Evolutionary conservation across 2,329 filamentous ascomycete species (phyloP).

Genomic region (Colletotrichum ledebouriae): DNA sequence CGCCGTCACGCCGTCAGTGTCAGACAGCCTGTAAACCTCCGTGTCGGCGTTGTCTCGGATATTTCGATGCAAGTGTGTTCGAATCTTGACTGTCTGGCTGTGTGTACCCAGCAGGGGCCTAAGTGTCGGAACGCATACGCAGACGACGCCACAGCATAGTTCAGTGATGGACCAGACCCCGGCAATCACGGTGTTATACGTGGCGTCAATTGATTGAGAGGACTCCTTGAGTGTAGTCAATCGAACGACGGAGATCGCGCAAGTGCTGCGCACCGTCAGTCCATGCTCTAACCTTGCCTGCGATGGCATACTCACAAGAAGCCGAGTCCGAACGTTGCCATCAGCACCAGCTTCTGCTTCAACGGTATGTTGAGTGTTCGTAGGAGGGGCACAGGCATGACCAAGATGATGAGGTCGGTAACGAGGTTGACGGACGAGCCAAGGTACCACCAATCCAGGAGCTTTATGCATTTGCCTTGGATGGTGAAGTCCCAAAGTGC

Average conservation of each 20-base stretch:
- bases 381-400: slow-evolving; percentile 46
- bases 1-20: neutral
- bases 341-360: slow-evolving; percentile 45
- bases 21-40: slow-evolving; percentile 1
- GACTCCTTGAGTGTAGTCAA: slow-evolving; percentile 49
- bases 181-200: slow-evolving; percentile 49
- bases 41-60: slow-evolving; percentile 16
- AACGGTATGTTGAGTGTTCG: slow-evolving; percentile 41
- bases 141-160: slow-evolving; percentile 55
- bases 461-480: slow-evolving; percentile 45
- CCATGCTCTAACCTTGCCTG: rapidly evolving
- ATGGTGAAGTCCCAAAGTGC: slow-evolving; percentile 46
- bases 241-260: slow-evolving; percentile 48
- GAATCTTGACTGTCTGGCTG: neutral
- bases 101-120: slow-evolving; percentile 47
- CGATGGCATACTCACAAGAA: slow-evolving; percentile 44
- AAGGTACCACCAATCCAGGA: slow-evolving; percentile 47
- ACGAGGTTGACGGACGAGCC: slow-evolving; percentile 48
- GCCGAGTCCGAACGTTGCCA: slow-evolving; percentile 45
- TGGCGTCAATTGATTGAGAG: slow-evolving; percentile 48
- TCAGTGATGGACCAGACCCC: slow-evolving; percentile 56
- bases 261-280: slow-evolving; percentile 41
- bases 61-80: neutral
- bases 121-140: slow-evolving; percentile 55
- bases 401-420: slow-evolving; percentile 47